Evolutionary conservation across 768 basidiomycete species (phyloP).

Genomic region (Neoboletus brunneissimus): DNA sequence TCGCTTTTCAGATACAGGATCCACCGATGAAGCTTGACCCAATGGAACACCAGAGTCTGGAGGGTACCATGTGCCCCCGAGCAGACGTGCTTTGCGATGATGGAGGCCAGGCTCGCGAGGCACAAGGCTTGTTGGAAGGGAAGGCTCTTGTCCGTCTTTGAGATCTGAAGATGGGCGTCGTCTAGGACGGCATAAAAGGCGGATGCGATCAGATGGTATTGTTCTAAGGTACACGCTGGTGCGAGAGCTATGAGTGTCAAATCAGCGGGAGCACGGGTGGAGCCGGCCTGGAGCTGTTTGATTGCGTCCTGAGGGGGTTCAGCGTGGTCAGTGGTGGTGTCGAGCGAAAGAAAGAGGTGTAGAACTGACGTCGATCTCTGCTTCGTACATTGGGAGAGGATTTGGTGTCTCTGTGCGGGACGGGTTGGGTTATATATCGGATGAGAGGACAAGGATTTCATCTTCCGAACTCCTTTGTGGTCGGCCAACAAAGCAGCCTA

Average conservation of each 20-base stretch:
- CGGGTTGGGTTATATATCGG: conserved; percentile 1
- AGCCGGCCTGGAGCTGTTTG: conserved; percentile 23
- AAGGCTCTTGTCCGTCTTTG: conserved; percentile 7
- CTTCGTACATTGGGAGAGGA: conserved; percentile 14
- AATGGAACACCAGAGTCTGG: conserved; percentile 12
- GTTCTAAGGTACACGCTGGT: conserved; percentile 17
- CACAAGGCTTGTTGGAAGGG: conserved; percentile 23
- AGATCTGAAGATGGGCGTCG: conserved; percentile 15
- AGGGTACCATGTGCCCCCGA: conserved; percentile 1
- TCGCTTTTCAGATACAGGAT: conserved; percentile 24
- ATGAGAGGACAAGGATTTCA: background rate
- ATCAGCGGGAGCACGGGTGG: conserved; percentile 13
- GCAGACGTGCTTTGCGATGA: conserved; percentile 10
- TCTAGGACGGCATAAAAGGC: conserved; percentile 24
- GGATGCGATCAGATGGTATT: conserved; percentile 14
- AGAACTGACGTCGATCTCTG: conserved; percentile 17
- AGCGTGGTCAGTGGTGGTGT: background rate
- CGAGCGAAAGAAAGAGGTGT: background rate
- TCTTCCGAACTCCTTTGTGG: background rate
- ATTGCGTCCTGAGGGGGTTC: conserved; percentile 15
- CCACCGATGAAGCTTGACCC: conserved; percentile 22
- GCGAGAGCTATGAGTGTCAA: conserved; percentile 22
- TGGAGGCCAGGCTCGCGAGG: conserved; percentile 15
- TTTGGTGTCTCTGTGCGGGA: background rate
- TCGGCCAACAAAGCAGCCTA: background rate